A percentile compares a stretch with the other conserved stretches of the same genome.
phyloP scores from a whole-genome alignment of 2,329 filamentous ascomycete genomes.

The Trichothecium sympodiale region DNA sequence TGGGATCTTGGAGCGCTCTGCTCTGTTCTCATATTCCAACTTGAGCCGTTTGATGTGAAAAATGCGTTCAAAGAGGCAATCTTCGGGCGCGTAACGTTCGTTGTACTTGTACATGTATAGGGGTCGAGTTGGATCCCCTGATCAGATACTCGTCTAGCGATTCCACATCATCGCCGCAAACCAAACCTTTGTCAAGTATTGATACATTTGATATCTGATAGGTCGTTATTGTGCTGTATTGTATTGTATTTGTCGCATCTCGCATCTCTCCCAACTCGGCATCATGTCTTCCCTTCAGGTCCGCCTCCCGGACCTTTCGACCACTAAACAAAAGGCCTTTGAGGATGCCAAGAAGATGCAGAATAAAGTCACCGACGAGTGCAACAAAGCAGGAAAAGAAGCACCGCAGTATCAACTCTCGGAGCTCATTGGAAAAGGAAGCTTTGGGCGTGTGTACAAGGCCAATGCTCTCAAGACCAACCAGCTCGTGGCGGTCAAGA shows the following conservation, averaged over 20 bases:
- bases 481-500: constrained; percentile 63
- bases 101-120: no score
- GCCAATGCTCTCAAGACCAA: constrained; percentile 34
- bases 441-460: constrained; percentile 66
- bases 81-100: not conserved
- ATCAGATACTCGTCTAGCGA: no score
- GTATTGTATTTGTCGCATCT: no score
- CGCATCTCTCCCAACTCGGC: constrained; percentile 2
- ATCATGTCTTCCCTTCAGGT: constrained; percentile 31
- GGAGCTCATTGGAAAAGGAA: constrained; percentile 66
- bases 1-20: no score
- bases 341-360: constrained; percentile 65
- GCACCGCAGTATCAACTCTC: constrained; percentile 56
- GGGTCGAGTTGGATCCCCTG: no score
- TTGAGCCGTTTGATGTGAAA: no score
- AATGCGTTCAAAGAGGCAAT: not conserved
- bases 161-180: no score
- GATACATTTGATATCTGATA: no score
- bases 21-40: no score
- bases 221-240: no score
- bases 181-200: no score
- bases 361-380: constrained; percentile 49
- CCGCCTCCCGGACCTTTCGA: constrained; percentile 28
- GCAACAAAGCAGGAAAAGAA: constrained; percentile 45
- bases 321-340: constrained; percentile 47